phyloP scores from a whole-genome alignment of 768 basidiomycete species.

The Aureoboletus auriporus region DNA sequence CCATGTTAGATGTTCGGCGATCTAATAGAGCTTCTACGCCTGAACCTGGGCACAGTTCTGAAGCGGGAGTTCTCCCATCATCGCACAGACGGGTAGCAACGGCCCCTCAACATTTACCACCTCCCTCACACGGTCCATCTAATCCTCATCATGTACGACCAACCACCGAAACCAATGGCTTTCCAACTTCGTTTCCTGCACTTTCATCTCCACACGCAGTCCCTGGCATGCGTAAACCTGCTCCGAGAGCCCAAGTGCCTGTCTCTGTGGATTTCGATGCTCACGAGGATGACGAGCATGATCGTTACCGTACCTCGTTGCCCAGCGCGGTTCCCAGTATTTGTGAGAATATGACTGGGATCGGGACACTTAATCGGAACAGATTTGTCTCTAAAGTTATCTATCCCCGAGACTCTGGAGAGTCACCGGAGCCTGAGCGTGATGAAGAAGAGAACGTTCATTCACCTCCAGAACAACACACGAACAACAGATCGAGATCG shows the following conservation, averaged over 20 bases:
- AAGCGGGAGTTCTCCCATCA: constrained; percentile 20
- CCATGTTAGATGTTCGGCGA: constrained; percentile 33
- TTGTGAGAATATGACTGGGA: constrained; percentile 62
- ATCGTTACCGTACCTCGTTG: constrained; percentile 39
- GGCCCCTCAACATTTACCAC: constrained; percentile 23
- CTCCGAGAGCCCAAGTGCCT: constrained; percentile 60
- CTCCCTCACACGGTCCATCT: constrained; percentile 13
- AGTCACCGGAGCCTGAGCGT: constrained; percentile 5
- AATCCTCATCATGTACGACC: constrained; percentile 31
- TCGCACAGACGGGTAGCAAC: constrained; percentile 32
- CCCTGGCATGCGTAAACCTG: constrained; percentile 55
- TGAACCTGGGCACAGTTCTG: constrained; percentile 23
- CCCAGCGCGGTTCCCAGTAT: constrained; percentile 52
- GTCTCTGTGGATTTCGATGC: constrained; percentile 48
- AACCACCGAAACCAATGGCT: constrained; percentile 30
- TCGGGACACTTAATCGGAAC: constrained; percentile 41
- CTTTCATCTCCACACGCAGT: constrained; percentile 19
- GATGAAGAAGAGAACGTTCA: constrained; percentile 16
- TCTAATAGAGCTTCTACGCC: constrained; percentile 32
- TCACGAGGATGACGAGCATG: constrained; percentile 30
- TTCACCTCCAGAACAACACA: constrained; percentile 15
- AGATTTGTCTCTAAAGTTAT: constrained; percentile 21
- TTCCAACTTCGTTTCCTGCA: constrained; percentile 14
- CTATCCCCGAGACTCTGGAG: constrained; percentile 10
- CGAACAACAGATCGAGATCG: constrained; percentile 17